Evolutionary conservation across 495 filamentous ascomycete genomes (phyloP).

Genomic region (Cairneyella variabilis): DNA sequence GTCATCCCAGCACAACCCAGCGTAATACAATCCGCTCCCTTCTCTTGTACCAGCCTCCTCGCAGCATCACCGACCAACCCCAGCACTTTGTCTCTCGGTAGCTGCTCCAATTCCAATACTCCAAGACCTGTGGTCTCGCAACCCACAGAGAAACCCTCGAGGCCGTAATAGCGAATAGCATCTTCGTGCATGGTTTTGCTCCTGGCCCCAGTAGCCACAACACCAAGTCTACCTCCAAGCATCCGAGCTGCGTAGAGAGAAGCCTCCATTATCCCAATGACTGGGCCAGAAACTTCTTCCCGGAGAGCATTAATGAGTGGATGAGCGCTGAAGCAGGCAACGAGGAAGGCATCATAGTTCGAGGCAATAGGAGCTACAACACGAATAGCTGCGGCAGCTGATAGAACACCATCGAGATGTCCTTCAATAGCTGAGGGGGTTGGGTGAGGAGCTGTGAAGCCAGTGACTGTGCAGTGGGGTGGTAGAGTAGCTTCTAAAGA

Average conservation of each 20-base stretch:
- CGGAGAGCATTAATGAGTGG: conserved; percentile 44
- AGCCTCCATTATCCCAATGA: conserved; percentile 50
- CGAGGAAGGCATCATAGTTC: conserved; percentile 44
- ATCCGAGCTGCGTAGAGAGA: conserved; percentile 35
- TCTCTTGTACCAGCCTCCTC: conserved; percentile 30
- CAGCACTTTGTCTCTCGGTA: conserved; percentile 35
- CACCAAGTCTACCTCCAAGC: conserved; percentile 36
- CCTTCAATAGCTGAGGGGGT: conserved; percentile 45
- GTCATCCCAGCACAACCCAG: conserved; percentile 49
- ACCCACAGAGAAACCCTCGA: conserved; percentile 37
- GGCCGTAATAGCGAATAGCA: conserved; percentile 37
- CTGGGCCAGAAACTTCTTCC: conserved; percentile 40
- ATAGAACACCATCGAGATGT: conserved; percentile 39
- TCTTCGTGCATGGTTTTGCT: conserved; percentile 37
- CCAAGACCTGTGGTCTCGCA: conserved; percentile 35
- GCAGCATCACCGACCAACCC: conserved; percentile 35
- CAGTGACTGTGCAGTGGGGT: conserved; percentile 36
- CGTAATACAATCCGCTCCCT: conserved; percentile 42
- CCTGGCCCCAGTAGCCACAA: conserved; percentile 36
- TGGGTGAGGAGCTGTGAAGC: conserved; percentile 42
- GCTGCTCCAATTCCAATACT: conserved; percentile 38
- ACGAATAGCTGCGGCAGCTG: conserved; percentile 35
- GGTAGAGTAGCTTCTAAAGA: conserved; percentile 38
- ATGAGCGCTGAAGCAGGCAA: conserved; percentile 47
- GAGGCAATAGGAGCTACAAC: conserved; percentile 36